Conservation (phyloP, 1,284 basidiomycete species). For the Puccinia coronata region DNA sequence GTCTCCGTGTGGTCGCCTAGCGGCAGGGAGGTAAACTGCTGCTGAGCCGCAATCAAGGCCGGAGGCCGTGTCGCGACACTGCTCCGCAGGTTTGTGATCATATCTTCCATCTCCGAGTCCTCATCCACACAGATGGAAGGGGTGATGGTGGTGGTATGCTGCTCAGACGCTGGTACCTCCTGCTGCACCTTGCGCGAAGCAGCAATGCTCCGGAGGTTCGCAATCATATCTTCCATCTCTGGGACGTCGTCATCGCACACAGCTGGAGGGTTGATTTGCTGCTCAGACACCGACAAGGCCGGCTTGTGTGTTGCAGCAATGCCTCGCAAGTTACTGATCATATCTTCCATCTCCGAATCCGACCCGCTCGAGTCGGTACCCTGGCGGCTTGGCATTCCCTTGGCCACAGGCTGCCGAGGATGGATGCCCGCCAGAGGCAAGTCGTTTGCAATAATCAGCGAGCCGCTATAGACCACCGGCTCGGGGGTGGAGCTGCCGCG, state of each 20-base stretch:
- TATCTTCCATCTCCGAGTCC: background rate
- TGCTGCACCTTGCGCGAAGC: background rate
- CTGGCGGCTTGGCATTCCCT: background rate
- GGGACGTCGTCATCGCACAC: background rate
- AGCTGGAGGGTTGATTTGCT: background rate
- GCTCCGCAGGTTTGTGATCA: background rate
- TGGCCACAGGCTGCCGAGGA: background rate
- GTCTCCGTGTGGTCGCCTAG: background rate
- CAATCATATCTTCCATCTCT: background rate
- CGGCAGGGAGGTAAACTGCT: background rate
- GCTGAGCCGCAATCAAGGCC: background rate
- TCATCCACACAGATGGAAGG: background rate
- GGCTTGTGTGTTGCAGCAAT: conserved; percentile 7
- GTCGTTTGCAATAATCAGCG: background rate
- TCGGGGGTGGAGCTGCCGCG: background rate
- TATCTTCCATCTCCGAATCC: conserved; percentile 32
- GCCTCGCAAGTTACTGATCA: background rate
- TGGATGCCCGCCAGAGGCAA: background rate
- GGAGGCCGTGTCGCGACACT: background rate
- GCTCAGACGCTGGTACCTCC: background rate
- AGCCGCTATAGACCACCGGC: background rate
- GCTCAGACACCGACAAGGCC: too few species aligned
- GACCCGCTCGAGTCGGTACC: background rate
- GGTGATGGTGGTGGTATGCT: background rate
- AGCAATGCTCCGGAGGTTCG: background rate